These are phyloP conservation scores for Breynia disticha DNA, from an alignment of 441 rosid species.

Conservation along the genomic window DNA sequence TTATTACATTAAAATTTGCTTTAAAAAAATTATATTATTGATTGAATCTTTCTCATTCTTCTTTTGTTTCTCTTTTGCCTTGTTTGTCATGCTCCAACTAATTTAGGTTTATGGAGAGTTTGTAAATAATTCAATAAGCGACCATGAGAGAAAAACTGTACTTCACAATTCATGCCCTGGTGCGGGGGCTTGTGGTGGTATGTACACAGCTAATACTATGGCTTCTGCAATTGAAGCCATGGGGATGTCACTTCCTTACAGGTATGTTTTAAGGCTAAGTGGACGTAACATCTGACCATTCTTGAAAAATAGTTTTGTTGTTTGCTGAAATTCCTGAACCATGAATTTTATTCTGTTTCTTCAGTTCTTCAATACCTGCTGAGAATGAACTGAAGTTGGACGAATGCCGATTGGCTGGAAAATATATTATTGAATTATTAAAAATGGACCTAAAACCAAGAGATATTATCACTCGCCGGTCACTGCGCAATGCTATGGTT, in stretches of 20 bases:
- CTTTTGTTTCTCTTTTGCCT: background rate
- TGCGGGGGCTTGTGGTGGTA: conserved; percentile 99
- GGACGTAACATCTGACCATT: too few relatives aligned
- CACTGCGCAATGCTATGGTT: conserved; percentile 91
- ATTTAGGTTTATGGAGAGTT: conserved; percentile 82
- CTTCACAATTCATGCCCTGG: conserved; percentile 87
- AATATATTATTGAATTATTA: conserved; percentile 62
- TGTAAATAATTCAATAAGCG: conserved; percentile 72
- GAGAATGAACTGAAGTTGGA: conserved; percentile 84
- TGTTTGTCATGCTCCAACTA: background rate
- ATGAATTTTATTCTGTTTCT: conserved; percentile 10
- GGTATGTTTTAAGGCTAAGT: conserved; percentile 31
- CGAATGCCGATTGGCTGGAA: conserved; percentile 92
- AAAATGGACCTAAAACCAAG: conserved; percentile 90
- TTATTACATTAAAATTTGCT: too few relatives aligned
- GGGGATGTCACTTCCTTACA: conserved; percentile 99
- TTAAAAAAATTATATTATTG: too few relatives aligned
- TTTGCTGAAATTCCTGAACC: conserved; percentile 1
- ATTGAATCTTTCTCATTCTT: background rate
- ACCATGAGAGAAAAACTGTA: conserved; percentile 64
- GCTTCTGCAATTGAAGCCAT: conserved; percentile 97
- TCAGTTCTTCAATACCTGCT: conserved; percentile 93
- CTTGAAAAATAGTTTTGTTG: conserved; percentile 5
- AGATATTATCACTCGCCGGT: conserved; percentile 69
- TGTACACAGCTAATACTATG: conserved; percentile 99